A percentile compares a stretch with the other conserved stretches of the same genome.
Conservation (phyloP, 352 stramenopile species). For the Phytophthora pseudosyringae region DNA sequence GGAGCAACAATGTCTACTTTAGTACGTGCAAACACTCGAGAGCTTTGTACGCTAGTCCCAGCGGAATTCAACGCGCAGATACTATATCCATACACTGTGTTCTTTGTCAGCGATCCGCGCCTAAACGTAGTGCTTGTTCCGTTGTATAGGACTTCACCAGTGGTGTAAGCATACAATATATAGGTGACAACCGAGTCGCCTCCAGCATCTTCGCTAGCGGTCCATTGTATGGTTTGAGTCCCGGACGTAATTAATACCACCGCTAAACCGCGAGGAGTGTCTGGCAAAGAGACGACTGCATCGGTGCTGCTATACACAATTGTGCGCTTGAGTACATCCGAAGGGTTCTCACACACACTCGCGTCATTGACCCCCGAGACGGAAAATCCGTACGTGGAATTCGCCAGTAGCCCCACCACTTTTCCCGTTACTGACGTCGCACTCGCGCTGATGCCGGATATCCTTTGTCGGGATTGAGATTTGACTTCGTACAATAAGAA, state of each 20-base stretch:
- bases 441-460: conserved; percentile 31
- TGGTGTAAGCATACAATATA: conserved; percentile 38
- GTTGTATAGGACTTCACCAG: conserved; percentile 45
- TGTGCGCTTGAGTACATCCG: conserved; percentile 30
- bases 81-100: conserved; percentile 54
- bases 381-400: conserved; percentile 62
- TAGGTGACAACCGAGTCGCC: conserved; percentile 44
- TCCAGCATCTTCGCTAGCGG: conserved; percentile 43
- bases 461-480: conserved; percentile 43
- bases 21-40: conserved; percentile 29
- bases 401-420: conserved; percentile 49
- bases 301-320: conserved; percentile 47
- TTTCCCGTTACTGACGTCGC: conserved; percentile 37
- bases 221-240: conserved; percentile 55
- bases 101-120: conserved; percentile 39
- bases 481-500: conserved; percentile 44
- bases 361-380: conserved; percentile 63
- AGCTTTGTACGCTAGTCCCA: conserved; percentile 42
- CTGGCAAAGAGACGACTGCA: conserved; percentile 34
- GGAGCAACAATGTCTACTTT: conserved; percentile 31
- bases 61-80: conserved; percentile 49
- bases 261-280: conserved; percentile 38
- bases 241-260: conserved; percentile 44
- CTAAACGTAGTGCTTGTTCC: conserved; percentile 44
- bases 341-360: conserved; percentile 46